Conservation (phyloP, 352 stramenopile genomes). For the Globisporangium mamillatum region DNA sequence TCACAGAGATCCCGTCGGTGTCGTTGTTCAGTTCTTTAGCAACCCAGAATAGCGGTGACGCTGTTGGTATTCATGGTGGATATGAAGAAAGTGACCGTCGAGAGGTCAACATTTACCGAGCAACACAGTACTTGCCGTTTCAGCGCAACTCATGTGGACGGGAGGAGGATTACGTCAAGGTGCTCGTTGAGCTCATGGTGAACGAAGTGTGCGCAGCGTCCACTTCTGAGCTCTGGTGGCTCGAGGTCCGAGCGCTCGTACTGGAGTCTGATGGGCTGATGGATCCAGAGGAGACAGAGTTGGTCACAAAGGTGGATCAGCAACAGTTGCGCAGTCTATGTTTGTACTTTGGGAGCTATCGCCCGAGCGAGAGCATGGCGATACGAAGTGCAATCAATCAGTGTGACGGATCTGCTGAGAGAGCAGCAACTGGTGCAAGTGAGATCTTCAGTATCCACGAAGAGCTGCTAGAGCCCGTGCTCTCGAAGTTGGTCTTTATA, state of each 20-base stretch:
- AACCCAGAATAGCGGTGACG: constrained; percentile 1
- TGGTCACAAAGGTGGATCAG: constrained; percentile 30
- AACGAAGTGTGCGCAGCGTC: constrained; percentile 51
- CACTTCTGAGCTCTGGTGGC: constrained; percentile 59
- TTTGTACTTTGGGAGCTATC: constrained; percentile 44
- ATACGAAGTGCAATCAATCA: background rate
- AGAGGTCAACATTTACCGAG: constrained; percentile 45
- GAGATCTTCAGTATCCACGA: constrained; percentile 57
- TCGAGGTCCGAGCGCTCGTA: constrained; percentile 42
- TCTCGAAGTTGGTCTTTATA: constrained; percentile 29
- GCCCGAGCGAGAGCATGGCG: constrained; percentile 41
- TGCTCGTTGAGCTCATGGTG: constrained; percentile 41
- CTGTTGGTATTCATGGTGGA: constrained; percentile 1
- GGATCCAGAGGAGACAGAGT: constrained; percentile 1
- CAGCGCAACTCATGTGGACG: background rate
- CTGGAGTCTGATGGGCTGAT: constrained; percentile 20
- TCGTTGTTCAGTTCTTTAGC: background rate
- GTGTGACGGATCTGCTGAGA: background rate
- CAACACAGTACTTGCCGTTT: constrained; percentile 34
- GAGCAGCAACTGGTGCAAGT: constrained; percentile 1
- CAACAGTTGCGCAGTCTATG: constrained; percentile 36
- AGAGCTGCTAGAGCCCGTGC: constrained; percentile 41
- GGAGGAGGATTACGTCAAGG: background rate
- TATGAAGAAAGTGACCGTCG: constrained; percentile 19
- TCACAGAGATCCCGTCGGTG: constrained; percentile 33